Base-by-base conservation (phyloP, 768 basidiomycete species). In the Russula sp. region DNA sequence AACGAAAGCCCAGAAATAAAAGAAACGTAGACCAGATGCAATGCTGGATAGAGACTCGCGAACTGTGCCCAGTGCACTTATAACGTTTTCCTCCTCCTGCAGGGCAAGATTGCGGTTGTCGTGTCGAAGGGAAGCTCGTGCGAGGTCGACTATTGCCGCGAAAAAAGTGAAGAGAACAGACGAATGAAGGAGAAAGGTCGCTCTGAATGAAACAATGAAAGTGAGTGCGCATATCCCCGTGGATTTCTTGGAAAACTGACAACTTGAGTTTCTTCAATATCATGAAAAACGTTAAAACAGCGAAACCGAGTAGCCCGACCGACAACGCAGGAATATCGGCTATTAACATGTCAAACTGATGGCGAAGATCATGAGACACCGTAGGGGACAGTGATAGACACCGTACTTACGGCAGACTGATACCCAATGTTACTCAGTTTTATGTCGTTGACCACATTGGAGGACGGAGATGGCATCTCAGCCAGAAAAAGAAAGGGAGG, bases 1-100 rank as follows among this genome's bases (percentile, higher is more conserved):
- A 48, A 87, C 84, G 64, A 85, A 82, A 44, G 75, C 75, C 90
- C 90, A 92, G 66, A 84, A 84, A 70, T 85, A 90, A 18, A 90
- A 70, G 70, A 84, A 84, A 42, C 85, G 80, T 49, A 83, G 75
- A 5, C 84, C 85, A 49, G 81, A 71, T 11, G 88, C 82, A 24
- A 89, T 68, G 13, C 84, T 77, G 63, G 85, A 77, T 55, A 80
- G 75, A 32, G 86, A 75, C 71, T 90, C 90, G 42, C 88, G 83
- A 5, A 81, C 73, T 57, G 76, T 78, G 36, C 82, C 74, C 42
- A 85, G 76, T 16, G 75, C 78, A 9, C 53, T 32, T 46, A 79
- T 73, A 28, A 76, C 63, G 44, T 71, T 72, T 52, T 68, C 57
- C 24, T 72, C 65, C 16, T 70, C 69, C n/a, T 11, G 22, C 9